A percentile compares a stretch with the other conserved stretches of the same genome.
Evolutionary conservation across 192 early-diverging fungal genomes (phyloP).

Genomic region (Coemansia sp.): DNA sequence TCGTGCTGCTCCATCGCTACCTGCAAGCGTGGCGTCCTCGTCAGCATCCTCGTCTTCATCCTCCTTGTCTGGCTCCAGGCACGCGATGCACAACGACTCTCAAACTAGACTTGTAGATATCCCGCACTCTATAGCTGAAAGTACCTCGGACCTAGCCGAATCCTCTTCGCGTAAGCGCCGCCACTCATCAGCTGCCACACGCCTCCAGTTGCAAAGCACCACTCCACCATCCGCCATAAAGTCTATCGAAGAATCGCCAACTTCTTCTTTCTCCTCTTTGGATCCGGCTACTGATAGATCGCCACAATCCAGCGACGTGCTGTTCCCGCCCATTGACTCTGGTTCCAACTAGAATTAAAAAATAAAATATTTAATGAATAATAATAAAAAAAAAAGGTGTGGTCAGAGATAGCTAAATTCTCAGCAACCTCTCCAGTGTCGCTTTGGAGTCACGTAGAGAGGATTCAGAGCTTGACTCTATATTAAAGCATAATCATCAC

Average conservation of each 20-base stretch:
- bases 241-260: neutral
- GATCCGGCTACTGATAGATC: constrained; percentile 3
- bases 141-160: constrained; percentile 12
- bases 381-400: constrained; percentile 11
- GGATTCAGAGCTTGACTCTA: constrained; percentile 47
- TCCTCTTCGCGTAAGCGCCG: constrained; percentile 38
- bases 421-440: constrained; percentile 10
- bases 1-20: constrained; percentile 19
- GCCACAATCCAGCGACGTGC: constrained; percentile 11
- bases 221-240: neutral
- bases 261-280: neutral
- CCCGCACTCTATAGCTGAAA: constrained; percentile 9
- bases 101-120: neutral
- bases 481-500: constrained; percentile 35
- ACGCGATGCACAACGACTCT: neutral
- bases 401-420: constrained; percentile 31
- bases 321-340: constrained; percentile 46
- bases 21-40: neutral
- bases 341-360: constrained; percentile 4
- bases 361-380: neutral
- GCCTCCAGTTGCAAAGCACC: neutral
- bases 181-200: constrained; percentile 27
- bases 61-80: neutral
- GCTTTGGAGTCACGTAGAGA: neutral
- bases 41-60: constrained; percentile 1